Conservation (phyloP, 805 yeast genomes). For the Myxozyma neotropica region DNA sequence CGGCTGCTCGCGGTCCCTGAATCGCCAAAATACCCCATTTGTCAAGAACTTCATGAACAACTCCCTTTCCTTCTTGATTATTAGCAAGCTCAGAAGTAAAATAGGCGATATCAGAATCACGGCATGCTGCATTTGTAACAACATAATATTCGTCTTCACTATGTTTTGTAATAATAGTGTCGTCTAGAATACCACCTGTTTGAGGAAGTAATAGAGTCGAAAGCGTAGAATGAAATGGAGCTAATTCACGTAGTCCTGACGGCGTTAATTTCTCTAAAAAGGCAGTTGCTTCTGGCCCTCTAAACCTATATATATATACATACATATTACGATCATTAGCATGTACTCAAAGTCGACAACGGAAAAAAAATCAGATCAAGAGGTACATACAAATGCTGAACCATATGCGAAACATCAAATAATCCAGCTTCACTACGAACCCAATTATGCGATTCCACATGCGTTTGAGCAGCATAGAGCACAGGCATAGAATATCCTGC, state of each 20-base stretch:
- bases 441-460: conserved; percentile 94
- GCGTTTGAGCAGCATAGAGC: conserved; percentile 72
- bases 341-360: neutral
- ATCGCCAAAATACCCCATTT: conserved; percentile 82
- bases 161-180: conserved; percentile 85
- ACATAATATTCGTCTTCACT: conserved; percentile 72
- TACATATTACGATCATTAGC: neutral
- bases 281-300: conserved; percentile 66
- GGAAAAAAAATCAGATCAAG: neutral
- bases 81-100: conserved; percentile 53
- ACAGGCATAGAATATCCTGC: conserved; percentile 98
- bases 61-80: conserved; percentile 41
- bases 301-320: conserved; percentile 45
- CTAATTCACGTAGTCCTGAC: conserved; percentile 65
- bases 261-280: conserved; percentile 87
- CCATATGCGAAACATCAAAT: conserved; percentile 97
- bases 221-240: conserved; percentile 65
- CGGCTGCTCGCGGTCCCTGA: conserved; percentile 89
- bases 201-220: conserved; percentile 66
- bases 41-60: conserved; percentile 48
- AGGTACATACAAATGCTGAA: conserved; percentile 61
- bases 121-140: conserved; percentile 95
- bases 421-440: conserved; percentile 84
- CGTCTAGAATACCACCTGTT: conserved; percentile 90
- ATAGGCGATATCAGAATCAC: conserved; percentile 75